Evolutionary conservation across 768 basidiomycete species (phyloP), one percentile per base, ranked within the genome.

Genomic region (Trametes punicea): DNA sequence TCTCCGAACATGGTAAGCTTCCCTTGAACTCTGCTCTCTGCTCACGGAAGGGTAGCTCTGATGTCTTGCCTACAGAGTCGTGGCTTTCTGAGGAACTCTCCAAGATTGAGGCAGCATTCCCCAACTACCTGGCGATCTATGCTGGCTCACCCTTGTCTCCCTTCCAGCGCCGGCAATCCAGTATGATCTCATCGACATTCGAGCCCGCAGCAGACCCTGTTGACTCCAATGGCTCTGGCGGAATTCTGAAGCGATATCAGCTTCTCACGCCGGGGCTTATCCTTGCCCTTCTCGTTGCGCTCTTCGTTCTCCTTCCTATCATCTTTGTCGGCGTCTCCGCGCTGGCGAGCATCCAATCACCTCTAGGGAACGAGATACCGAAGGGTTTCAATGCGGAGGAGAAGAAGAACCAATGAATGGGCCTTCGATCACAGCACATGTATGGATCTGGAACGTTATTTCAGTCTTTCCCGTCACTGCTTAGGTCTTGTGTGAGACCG

Each of bases 231-330:
- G 67, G 75, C 1, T 69, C 77, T 7, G 81, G 79, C 21, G 86
- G 88, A 9, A 83, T 91, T 52, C 77, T 92, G 25, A 78, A 83
- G 58, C 81, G 76, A 30, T 91, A 90, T 69, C 88, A 90, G 66
- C 77, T 90, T 42, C 80, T 92, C 45, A 89, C 88, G 0, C 87
- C 90, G 1, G 86, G 78, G 0, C 76, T 93, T 45, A 88, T 92
- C 69, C 78, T 77, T 4, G 68, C 76, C 6, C 77, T 92, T 16
- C 77, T 91, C 46, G 70, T 91, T 41, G 71, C 73, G 0, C 74
- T 91, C 64, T 87, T 90, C 68, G 64, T 90, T 46, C 73, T 89
- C 11, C 65, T 92, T 21, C 88, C 92, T 1, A 69, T 87, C 44
- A 66, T 89, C 10, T 72, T 84, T 66, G 52, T 87, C 34, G 85